Percentiles rank a stretch among this genome's conserved stretches.
phyloP scores from a whole-genome alignment of 2,329 filamentous ascomycete genomes.

The Colletotrichum scovillei region DNA sequence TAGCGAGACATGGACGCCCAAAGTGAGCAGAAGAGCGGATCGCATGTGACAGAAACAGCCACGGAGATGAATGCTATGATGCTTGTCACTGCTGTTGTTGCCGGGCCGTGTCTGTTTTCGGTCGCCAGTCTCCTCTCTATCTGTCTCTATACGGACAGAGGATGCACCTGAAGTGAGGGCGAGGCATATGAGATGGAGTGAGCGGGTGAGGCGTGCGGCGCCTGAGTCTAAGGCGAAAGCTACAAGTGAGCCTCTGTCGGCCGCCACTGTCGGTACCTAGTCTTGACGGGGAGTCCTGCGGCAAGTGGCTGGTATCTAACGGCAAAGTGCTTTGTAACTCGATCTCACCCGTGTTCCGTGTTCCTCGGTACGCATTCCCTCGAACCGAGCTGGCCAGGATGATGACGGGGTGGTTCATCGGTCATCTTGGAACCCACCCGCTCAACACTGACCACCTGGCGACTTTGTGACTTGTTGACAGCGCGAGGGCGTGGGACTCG shows the following conservation, averaged over 20 bases:
- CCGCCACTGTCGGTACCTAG: slow-evolving; percentile 8
- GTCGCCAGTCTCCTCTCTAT: background rate
- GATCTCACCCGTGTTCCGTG: slow-evolving; percentile 9
- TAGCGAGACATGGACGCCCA: slow-evolving; percentile 3
- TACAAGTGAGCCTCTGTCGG: slow-evolving; percentile 22
- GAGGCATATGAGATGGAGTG: background rate
- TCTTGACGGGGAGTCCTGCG: slow-evolving; percentile 5
- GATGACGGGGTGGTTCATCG: slow-evolving; percentile 34
- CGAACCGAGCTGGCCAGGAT: slow-evolving; percentile 32
- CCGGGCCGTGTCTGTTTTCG: background rate
- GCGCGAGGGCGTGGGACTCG: background rate
- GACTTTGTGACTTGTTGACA: background rate
- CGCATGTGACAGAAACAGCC: slow-evolving; percentile 29
- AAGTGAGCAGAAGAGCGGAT: slow-evolving; percentile 18
- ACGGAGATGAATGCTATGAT: background rate
- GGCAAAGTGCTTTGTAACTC: slow-evolving; percentile 6
- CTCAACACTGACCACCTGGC: slow-evolving; percentile 2
- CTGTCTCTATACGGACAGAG: background rate
- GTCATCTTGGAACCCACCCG: slow-evolving; percentile 19
- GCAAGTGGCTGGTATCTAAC: slow-evolving; percentile 12
- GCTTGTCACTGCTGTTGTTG: slow-evolving; percentile 5
- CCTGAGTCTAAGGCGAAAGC: slow-evolving; percentile 22
- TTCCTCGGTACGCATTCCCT: slow-evolving; percentile 26
- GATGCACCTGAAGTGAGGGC: background rate
- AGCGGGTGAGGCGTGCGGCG: background rate